Conservation (phyloP, 75 land plant species). For the Selaginella moellendorffii region DNA sequence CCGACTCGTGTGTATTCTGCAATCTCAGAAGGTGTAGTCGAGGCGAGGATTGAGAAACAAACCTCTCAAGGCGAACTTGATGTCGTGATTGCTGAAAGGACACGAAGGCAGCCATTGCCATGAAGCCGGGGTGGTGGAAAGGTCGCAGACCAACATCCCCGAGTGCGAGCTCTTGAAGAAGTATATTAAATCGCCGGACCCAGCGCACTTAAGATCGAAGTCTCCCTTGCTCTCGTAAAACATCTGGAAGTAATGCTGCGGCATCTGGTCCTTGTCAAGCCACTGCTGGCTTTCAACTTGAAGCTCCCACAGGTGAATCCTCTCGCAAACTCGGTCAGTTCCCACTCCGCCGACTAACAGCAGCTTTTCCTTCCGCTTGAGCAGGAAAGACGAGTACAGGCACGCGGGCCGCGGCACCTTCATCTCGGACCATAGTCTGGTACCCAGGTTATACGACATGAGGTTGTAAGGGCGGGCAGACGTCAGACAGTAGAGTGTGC, state of each 20-base stretch:
- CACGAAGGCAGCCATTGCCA: constrained; percentile 55
- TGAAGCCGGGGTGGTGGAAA: constrained; percentile 17
- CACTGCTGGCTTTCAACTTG: constrained; percentile 18
- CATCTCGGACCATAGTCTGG: constrained; percentile 38
- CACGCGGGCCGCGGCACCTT: constrained; percentile 34
- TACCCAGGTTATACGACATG: constrained; percentile 31
- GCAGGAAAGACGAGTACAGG: constrained; percentile 40
- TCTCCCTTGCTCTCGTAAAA: constrained; percentile 20
- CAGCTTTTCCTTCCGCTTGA: constrained; percentile 26
- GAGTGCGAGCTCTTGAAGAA: constrained; percentile 41
- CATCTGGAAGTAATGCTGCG: constrained; percentile 22
- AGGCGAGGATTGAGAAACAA: constrained; percentile 16
- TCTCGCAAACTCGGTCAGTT: constrained; percentile 18
- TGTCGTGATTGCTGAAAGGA: constrained; percentile 15
- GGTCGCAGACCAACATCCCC: constrained; percentile 49
- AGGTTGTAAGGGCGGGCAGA: constrained; percentile 52
- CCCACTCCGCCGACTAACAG: constrained; percentile 40
- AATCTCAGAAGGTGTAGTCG: constrained; percentile 3
- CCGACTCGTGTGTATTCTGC: too few relatives aligned
- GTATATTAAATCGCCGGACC: constrained; percentile 36
- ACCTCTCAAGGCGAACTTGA: constrained; percentile 18
- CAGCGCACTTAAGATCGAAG: constrained; percentile 40
- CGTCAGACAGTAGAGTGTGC: constrained; percentile 52
- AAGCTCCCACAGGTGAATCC: constrained; percentile 47
- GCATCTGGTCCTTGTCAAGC: constrained; percentile 37